phyloP scores from a whole-genome alignment of 495 filamentous ascomycete genomes.

The Xylaria intraflava region DNA sequence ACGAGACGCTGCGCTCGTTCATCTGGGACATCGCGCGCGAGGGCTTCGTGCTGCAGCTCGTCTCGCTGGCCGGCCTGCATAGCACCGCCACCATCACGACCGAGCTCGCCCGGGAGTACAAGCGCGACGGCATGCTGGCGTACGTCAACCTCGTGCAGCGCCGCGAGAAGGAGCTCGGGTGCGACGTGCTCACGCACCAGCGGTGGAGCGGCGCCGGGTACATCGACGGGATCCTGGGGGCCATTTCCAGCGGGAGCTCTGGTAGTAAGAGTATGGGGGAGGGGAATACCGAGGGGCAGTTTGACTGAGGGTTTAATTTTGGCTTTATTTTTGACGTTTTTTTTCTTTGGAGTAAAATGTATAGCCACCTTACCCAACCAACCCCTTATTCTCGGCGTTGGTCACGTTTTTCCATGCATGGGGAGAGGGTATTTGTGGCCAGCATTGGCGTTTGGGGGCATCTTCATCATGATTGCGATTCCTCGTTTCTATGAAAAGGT shows the following conservation, averaged over 20 bases:
- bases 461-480: no score
- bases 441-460: not conserved
- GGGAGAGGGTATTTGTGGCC: not conserved
- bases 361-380: no score
- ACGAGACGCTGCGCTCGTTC: slow-evolving; percentile 72
- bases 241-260: slow-evolving; percentile 86
- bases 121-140: slow-evolving; percentile 86
- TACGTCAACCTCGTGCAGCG: slow-evolving; percentile 88
- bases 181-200: slow-evolving; percentile 95
- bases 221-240: slow-evolving; percentile 86
- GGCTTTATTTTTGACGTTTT: not conserved
- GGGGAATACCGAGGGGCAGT: slow-evolving; percentile 67
- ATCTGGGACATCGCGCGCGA: slow-evolving; percentile 93
- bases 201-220: slow-evolving; percentile 95
- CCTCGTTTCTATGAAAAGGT: no score
- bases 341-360: not conserved
- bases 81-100: slow-evolving; percentile 79
- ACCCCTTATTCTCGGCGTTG: no score
- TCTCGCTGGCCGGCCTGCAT: slow-evolving; percentile 87
- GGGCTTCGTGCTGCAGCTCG: slow-evolving; percentile 89
- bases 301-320: slow-evolving; percentile 24
- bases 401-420: no score
- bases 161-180: slow-evolving; percentile 84
- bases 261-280: slow-evolving; percentile 77
- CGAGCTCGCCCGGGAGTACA: slow-evolving; percentile 77